Base-by-base conservation (phyloP, 108 stramenopile species). In the Nitzschia sp. region DNA sequence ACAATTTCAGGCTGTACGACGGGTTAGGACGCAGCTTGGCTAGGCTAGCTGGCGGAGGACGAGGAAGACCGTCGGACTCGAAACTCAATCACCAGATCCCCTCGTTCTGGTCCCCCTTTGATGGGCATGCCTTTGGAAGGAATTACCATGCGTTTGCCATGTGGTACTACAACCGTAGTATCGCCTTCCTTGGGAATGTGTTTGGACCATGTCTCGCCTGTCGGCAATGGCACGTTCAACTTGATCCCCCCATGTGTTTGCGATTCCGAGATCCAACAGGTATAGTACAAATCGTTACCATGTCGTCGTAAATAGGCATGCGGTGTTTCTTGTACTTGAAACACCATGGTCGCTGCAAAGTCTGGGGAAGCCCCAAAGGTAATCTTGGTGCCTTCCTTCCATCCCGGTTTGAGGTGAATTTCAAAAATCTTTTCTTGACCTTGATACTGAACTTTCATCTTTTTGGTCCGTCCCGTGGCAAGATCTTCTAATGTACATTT, bases 361-460 rank as follows among this genome's bases (percentile, higher is more conserved):
- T 54, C 70, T 5, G 66, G 68, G 23, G 19, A 23, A 0, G 54
- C 36, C 19, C 68, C 59, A 66, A 88, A 94, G 31, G 82, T 87
- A 33, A 94, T 76, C 56, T 85, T 86, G 8, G 93, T 94, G 1
- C 90, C 90, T 1, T 63, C 69, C 63, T 90, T 94, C 85, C 87
- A 90, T 2, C 93, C 90, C 19, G 84, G 76, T 46, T 83, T 75
- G 9, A 94, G 67, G 46, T 70, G 53, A 17, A 94, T 77, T 23
- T 60, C 65, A 56, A 83, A 94, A 24, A 87, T 77, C 55, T 79
- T 79, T 46, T 82, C 76, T 38, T 32, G 29, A 21, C 47, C 57
- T 35, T 55, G 47, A 64, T 58, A 73, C 24, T 23, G 68, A 3
- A 94, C 85, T 66, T 88, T 91, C 0, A 91, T 45, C 54, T 86